Evolutionary conservation across 2,329 filamentous ascomycete species (phyloP), one percentile per base, ranked within the genome.

Genomic region (Biscogniauxia marginata): DNA sequence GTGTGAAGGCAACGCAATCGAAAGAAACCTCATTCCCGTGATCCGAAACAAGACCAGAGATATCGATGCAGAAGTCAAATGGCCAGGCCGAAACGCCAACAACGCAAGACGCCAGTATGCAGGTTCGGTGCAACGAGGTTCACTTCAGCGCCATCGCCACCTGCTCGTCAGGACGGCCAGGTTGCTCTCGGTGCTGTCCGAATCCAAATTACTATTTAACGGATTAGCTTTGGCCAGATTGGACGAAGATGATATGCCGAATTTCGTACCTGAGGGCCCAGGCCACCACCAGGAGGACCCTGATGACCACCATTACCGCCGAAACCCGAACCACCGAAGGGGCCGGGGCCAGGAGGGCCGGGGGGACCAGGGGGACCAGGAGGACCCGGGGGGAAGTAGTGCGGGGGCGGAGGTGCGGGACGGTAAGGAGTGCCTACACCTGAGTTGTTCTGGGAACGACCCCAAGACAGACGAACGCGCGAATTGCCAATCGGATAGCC

Each of bases 401-500:
- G 70, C 9, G 70, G 70, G 19, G 70, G 69, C 7, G 69, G 70
- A 39, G 95, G 95, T 50, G 95, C 95, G 61, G 95, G 95, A 63
- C 95, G 90, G 79, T 99, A 98, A 57, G 95, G 95, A 65, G 95
- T 98, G 64, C 95, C 95, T 58, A 96, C 95, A 56, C 95, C 95
- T 60, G 93, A 98, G 83, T 99, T 99, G 86, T 98, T 99, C 83
- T 99, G 95, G 54, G 90, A 96, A 63, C 95, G 90, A 62, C 95
- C 95, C 95, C 95, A 99, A 74, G 91, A 96, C 65, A 99, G 84
- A 69, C 95, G 92, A 58, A 99, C 95, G 64, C 95, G 92, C 48
- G 93, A 98, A 83, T 99, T 99, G 54, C 95, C 95, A 70, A 99
- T 99, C 21, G 95, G 95, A 74, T 99, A 99, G 59, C 95, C 95